A percentile compares a stretch with the other conserved stretches of the same genome.
These are phyloP conservation scores for Ophiostoma montium DNA, from an alignment of 2,329 filamentous ascomycete species.

Conservation along the genomic window DNA sequence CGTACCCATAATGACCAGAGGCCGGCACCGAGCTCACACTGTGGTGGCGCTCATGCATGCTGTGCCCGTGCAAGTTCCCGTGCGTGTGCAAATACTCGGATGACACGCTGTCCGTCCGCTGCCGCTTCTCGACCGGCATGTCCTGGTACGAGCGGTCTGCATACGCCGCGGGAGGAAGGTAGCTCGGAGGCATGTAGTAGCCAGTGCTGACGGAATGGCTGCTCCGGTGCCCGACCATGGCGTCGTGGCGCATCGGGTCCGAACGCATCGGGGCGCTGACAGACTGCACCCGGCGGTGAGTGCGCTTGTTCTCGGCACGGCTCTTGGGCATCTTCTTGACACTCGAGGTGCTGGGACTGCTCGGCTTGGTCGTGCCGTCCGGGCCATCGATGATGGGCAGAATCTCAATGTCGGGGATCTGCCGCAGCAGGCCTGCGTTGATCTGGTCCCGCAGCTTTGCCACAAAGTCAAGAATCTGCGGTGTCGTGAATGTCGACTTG, in stretches of 20 bases:
- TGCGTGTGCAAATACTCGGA: no score
- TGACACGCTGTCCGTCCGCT: slow-evolving; percentile 5
- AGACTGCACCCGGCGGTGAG: slow-evolving; percentile 12
- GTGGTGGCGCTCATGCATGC: neutral
- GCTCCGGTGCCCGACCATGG: slow-evolving; percentile 5
- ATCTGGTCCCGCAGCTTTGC: slow-evolving; percentile 31
- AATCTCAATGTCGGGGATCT: slow-evolving; percentile 45
- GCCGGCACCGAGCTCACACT: neutral
- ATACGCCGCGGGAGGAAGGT: no score
- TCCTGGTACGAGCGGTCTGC: neutral
- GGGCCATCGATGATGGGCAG: slow-evolving; percentile 33
- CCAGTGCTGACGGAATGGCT: slow-evolving; percentile 10
- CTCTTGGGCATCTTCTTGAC: slow-evolving; percentile 6
- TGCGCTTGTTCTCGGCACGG: slow-evolving; percentile 9
- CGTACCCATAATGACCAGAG: slow-evolving; percentile 12
- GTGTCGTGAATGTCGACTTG: slow-evolving; percentile 32
- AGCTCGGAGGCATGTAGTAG: no score
- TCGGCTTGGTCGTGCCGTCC: no score
- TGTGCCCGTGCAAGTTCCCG: neutral
- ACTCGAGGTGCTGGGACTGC: slow-evolving; percentile 10
- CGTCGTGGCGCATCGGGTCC: slow-evolving; percentile 12
- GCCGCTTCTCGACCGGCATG: slow-evolving; percentile 10
- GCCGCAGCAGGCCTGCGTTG: slow-evolving; percentile 24
- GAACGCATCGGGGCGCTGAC: slow-evolving; percentile 13
- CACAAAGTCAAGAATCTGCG: slow-evolving; percentile 31